phyloP scores from a whole-genome alignment of 2,329 filamentous ascomycete genomes.

The Amesomyces nigricolor region DNA sequence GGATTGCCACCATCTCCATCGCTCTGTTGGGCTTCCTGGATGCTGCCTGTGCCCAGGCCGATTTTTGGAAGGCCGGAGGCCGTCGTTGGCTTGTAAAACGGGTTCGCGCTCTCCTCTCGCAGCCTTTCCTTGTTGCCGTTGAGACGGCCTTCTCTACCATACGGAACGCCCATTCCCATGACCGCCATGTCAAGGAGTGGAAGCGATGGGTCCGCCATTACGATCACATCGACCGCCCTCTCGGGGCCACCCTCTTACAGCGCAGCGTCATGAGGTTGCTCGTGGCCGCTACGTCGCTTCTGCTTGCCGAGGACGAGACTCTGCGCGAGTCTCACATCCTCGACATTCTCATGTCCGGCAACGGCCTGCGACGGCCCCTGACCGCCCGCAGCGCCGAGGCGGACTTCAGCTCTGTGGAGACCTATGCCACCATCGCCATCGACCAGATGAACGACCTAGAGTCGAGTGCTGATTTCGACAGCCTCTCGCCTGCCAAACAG shows the following conservation, averaged over 20 bases:
- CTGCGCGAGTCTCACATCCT: conserved; percentile 61
- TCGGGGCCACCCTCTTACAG: conserved; percentile 88
- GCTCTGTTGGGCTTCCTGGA: conserved; percentile 88
- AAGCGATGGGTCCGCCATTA: conserved; percentile 81
- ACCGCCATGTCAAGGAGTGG: conserved; percentile 72
- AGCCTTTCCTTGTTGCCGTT: conserved; percentile 76
- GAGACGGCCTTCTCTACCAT: conserved; percentile 89
- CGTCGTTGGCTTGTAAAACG: conserved; percentile 67
- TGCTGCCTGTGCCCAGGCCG: conserved; percentile 68
- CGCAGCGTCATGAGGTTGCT: conserved; percentile 83
- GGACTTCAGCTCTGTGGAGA: conserved; percentile 53
- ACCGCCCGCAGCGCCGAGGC: conserved; percentile 41
- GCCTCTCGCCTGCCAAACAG: conserved; percentile 82
- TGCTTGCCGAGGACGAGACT: conserved; percentile 58
- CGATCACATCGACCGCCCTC: conserved; percentile 67
- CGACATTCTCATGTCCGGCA: conserved; percentile 63
- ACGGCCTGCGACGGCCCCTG: conserved; percentile 41
- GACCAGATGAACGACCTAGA: conserved; percentile 85
- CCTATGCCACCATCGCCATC: conserved; percentile 65
- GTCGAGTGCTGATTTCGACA: conserved; percentile 82
- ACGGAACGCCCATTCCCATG: conserved; percentile 66
- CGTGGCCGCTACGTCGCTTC: conserved; percentile 68
- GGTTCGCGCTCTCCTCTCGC: conserved; percentile 69
- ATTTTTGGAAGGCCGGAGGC: conserved; percentile 75
- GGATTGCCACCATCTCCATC: conserved; percentile 69